A percentile compares a stretch with the other conserved stretches of the same genome.
Conservation (phyloP, 768 basidiomycete species). For the Leccinum broughii region DNA sequence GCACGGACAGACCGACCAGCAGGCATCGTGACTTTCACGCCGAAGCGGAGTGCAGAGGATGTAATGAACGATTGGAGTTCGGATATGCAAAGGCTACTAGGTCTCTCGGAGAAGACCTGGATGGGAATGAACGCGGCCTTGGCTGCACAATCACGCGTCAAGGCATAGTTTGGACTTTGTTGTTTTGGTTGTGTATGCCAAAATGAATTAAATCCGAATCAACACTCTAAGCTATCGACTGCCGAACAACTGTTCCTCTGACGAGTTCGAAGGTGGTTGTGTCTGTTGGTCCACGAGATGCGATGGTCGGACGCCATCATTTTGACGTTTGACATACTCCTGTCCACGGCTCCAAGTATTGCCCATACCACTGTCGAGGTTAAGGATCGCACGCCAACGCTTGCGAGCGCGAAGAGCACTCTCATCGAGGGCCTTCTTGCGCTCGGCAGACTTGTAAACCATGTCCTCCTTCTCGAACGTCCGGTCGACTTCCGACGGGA, state of each 20-base stretch:
- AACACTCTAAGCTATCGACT: conserved; percentile 17
- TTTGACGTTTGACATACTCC: conserved; percentile 72
- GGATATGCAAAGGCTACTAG: conserved; percentile 90
- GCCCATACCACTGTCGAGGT: conserved; percentile 39
- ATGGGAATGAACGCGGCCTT: conserved; percentile 92
- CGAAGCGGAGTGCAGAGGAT: conserved; percentile 82
- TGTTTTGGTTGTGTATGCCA: conserved; percentile 11
- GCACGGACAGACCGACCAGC: conserved; percentile 92
- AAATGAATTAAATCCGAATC: not conserved
- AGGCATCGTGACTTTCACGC: conserved; percentile 86
- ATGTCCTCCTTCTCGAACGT: conserved; percentile 63
- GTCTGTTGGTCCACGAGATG: conserved; percentile 55
- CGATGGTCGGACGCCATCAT: conserved; percentile 63
- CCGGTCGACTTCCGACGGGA: conserved; percentile 61
- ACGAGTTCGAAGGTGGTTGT: conserved; percentile 21
- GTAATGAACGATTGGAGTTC: conserved; percentile 98
- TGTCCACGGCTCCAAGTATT: conserved; percentile 70
- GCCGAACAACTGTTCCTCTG: conserved; percentile 22
- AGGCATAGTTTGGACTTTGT: conserved; percentile 34
- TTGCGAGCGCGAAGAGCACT: conserved; percentile 66
- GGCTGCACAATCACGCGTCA: conserved; percentile 72
- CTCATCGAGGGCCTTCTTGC: conserved; percentile 55
- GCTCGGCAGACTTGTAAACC: conserved; percentile 59
- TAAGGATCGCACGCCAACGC: conserved; percentile 72
- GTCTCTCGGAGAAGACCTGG: conserved; percentile 97